These are phyloP conservation scores for Phytophthora boehmeriae DNA, from an alignment of 352 stramenopile species.

Conservation along the genomic window DNA sequence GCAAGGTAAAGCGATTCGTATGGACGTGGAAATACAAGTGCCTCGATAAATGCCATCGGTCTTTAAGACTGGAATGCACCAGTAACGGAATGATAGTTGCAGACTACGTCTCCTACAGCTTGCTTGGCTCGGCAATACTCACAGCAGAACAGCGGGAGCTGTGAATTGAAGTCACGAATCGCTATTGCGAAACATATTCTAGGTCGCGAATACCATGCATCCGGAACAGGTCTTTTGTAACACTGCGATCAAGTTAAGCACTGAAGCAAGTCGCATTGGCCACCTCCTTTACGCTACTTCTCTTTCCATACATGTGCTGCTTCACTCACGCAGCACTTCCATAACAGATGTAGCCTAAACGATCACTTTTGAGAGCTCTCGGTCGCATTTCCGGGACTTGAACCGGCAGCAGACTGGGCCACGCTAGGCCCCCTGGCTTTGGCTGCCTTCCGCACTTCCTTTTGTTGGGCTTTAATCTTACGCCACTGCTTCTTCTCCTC, in stretches of 20 bases:
- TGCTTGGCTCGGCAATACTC: too few relatives aligned
- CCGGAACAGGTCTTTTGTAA: not conserved
- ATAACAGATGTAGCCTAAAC: slow-evolving; percentile 5
- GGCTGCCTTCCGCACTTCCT: slow-evolving; percentile 26
- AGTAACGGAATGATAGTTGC: too few relatives aligned
- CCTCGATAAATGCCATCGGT: too few relatives aligned
- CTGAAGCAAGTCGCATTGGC: slow-evolving; percentile 16
- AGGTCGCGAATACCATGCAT: not conserved
- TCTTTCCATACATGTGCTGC: not conserved
- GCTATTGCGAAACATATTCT: slow-evolving; percentile 10
- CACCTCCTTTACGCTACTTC: slow-evolving; percentile 6
- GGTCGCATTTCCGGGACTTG: slow-evolving; percentile 21
- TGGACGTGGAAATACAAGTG: too few relatives aligned
- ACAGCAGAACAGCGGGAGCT: too few relatives aligned
- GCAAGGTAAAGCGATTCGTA: too few relatives aligned
- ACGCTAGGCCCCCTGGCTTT: slow-evolving; percentile 27
- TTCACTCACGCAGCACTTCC: slow-evolving; percentile 15
- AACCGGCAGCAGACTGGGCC: slow-evolving; percentile 20
- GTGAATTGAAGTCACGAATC: too few relatives aligned
- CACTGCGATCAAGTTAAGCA: too few relatives aligned
- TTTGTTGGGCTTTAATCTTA: slow-evolving; percentile 33
- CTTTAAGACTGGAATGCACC: too few relatives aligned
- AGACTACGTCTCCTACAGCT: too few relatives aligned
- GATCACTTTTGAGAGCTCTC: slow-evolving; percentile 16
- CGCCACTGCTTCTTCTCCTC: slow-evolving; percentile 30